phyloP scores from a whole-genome alignment of 768 basidiomycete genomes.

The Mycena vulgaris region DNA sequence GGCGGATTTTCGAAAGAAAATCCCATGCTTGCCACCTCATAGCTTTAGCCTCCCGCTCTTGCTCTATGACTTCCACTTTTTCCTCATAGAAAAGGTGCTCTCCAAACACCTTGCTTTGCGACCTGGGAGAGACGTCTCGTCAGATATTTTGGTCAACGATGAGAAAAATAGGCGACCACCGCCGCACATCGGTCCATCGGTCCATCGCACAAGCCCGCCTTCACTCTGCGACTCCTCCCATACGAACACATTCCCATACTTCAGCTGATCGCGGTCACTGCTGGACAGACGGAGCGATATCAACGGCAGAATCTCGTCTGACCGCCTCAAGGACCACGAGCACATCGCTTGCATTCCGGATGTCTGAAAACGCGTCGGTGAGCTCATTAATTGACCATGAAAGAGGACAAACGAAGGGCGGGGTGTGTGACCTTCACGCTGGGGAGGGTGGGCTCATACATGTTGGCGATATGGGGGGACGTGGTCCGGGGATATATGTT shows the following conservation, averaged over 20 bases:
- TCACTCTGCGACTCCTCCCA: constrained; percentile 74
- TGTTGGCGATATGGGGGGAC: neutral
- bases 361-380: constrained; percentile 50
- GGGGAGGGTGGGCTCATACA: neutral
- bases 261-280: constrained; percentile 63
- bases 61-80: constrained; percentile 69
- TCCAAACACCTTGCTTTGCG: constrained; percentile 72
- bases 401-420: constrained; percentile 13
- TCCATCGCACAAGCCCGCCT: constrained; percentile 67
- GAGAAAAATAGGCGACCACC: constrained; percentile 55
- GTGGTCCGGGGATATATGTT: neutral
- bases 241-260: constrained; percentile 70
- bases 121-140: constrained; percentile 52
- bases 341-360: constrained; percentile 69
- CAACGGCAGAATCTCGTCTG: constrained; percentile 64
- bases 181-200: constrained; percentile 69
- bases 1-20: neutral
- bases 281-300: constrained; percentile 65
- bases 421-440: constrained; percentile 12
- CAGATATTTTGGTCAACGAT: neutral
- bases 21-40: constrained; percentile 42
- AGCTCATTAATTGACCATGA: neutral
- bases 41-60: constrained; percentile 70
- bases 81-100: constrained; percentile 74
- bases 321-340: constrained; percentile 72